Percentiles rank a stretch among this genome's conserved stretches.
Evolutionary conservation across 305 asterid genomes (phyloP).

Genomic region (Solanum hybrid): DNA sequence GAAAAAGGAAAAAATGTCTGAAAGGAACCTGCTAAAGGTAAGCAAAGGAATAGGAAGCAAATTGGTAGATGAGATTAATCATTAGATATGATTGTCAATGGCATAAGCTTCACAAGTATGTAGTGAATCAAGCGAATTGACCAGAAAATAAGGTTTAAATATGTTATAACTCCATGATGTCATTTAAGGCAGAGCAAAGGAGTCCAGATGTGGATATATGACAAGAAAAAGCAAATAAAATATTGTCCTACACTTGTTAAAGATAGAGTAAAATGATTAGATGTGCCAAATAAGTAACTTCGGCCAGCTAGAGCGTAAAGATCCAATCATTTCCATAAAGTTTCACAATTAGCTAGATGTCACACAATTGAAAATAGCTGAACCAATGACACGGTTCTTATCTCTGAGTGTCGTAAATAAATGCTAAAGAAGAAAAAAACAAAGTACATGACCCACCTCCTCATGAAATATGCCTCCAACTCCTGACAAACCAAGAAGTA

Average conservation of each 20-base stretch:
- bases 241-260: not conserved
- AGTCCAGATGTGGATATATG: not conserved
- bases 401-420: not conserved
- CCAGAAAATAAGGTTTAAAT: not conserved
- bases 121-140: not conserved
- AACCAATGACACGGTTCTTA: not conserved
- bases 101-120: not conserved
- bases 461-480: slow-evolving; percentile 88
- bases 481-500: slow-evolving; percentile 98
- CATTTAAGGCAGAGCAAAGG: not conserved
- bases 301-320: not conserved
- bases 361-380: not conserved
- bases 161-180: not conserved
- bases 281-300: not conserved
- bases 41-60: not conserved
- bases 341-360: not conserved
- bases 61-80: not conserved
- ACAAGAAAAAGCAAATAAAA: not conserved
- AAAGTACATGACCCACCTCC: slow-evolving; percentile 48
- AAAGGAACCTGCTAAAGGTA: not conserved
- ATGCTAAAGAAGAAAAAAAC: not conserved
- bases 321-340: not conserved
- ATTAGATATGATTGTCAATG: not conserved
- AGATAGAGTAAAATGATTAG: not conserved
- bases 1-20: not conserved